phyloP scores from a whole-genome alignment of 257 asterid genomes.

The Handroanthus guayacan region DNA sequence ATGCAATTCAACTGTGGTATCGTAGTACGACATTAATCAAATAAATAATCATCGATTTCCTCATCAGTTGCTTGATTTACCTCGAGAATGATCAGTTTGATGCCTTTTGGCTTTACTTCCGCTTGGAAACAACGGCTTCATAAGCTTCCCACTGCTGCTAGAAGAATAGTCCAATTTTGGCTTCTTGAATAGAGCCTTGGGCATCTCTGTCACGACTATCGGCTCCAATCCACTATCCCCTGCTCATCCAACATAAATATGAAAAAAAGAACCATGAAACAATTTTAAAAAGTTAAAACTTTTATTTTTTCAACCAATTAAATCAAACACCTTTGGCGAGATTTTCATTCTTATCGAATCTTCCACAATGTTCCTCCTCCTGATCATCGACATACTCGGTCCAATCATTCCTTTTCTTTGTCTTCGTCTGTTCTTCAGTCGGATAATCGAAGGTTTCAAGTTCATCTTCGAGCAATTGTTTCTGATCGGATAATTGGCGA shows the following conservation, averaged over 20 bases:
- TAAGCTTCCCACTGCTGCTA: conserved; percentile 33
- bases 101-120: conserved; percentile 39
- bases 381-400: conserved; percentile 67
- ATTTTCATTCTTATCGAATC: conserved; percentile 32
- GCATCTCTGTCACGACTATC: conserved; percentile 68
- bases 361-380: conserved; percentile 33
- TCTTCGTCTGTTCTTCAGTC: conserved; percentile 19
- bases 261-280: background rate
- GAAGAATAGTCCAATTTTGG: conserved; percentile 50
- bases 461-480: conserved; percentile 29
- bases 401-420: conserved; percentile 75
- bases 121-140: conserved; percentile 47
- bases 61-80: conserved; percentile 32
- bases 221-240: conserved; percentile 58
- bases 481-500: conserved; percentile 65
- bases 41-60: background rate
- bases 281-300: background rate
- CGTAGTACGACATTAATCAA: background rate
- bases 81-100: conserved; percentile 35
- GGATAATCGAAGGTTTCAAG: conserved; percentile 27
- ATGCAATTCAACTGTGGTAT: background rate
- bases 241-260: conserved; percentile 41
- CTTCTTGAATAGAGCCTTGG: conserved; percentile 60
- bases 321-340: conserved; percentile 43
- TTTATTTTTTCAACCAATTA: background rate